Percentiles rank a stretch among this genome's conserved stretches.
Evolutionary conservation across 164 flowering plant species (phyloP).

Genomic region (Amborella trichopoda): DNA sequence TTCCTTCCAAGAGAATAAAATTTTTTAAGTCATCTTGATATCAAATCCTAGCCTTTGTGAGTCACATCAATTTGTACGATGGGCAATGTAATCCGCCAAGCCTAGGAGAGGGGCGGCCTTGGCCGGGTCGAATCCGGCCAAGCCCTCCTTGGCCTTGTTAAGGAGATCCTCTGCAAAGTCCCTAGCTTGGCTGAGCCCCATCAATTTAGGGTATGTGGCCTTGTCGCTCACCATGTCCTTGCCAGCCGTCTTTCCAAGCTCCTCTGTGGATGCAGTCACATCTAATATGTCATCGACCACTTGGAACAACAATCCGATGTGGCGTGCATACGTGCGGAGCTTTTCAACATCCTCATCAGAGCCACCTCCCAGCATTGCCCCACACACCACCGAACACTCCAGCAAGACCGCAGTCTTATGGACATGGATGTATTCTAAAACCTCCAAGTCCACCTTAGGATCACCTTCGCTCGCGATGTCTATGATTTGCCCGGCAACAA

Average conservation of each 20-base stretch:
- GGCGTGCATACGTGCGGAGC: slow-evolving; percentile 38
- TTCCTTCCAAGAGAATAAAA: no score
- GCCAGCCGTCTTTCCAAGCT: slow-evolving; percentile 64
- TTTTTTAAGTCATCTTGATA: no score
- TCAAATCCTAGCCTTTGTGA: no score
- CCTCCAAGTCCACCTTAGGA: slow-evolving; percentile 33
- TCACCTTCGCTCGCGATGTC: slow-evolving; percentile 37
- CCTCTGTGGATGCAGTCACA: slow-evolving; percentile 43
- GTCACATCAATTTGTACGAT: slow-evolving; percentile 45
- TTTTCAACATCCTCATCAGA: slow-evolving; percentile 31
- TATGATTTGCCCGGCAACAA: slow-evolving; percentile 44
- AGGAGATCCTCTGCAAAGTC: slow-evolving; percentile 41
- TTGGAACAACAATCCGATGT: slow-evolving; percentile 50
- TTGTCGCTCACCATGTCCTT: slow-evolving; percentile 58
- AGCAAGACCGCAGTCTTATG: slow-evolving; percentile 56
- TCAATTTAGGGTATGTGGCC: slow-evolving; percentile 44
- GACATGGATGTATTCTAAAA: slow-evolving; percentile 40
- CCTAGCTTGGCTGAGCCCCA: slow-evolving; percentile 47
- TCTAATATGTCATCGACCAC: slow-evolving; percentile 71
- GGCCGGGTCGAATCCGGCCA: slow-evolving; percentile 34
- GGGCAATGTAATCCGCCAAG: slow-evolving; percentile 51
- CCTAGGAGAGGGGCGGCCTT: slow-evolving; percentile 58
- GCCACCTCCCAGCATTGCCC: slow-evolving; percentile 58
- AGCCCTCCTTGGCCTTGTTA: slow-evolving; percentile 35
- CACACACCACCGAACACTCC: slow-evolving; percentile 45